Conservation (phyloP, 179 eudicot species). For the Amaranthus tricolor region DNA sequence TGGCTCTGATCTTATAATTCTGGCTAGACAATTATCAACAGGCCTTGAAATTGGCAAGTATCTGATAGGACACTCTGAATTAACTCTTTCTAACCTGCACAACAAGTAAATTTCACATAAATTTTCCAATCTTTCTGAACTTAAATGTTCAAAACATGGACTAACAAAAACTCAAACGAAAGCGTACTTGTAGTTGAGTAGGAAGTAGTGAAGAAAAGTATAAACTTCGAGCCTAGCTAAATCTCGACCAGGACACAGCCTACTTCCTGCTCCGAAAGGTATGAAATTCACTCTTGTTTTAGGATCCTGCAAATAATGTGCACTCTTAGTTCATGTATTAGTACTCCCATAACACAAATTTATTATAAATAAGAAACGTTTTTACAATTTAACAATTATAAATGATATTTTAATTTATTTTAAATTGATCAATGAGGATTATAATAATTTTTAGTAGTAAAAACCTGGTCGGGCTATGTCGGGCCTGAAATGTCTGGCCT, state of each 20-base stretch:
- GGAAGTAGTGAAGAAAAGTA: constrained; percentile 53
- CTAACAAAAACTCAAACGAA: background rate
- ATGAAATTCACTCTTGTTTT: constrained; percentile 41
- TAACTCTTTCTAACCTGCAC: constrained; percentile 31
- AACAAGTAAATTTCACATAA: background rate
- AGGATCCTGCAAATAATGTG: constrained; percentile 36
- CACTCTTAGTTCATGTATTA: background rate
- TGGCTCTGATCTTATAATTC: constrained; percentile 6
- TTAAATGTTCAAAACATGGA: background rate
- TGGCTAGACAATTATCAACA: constrained; percentile 33
- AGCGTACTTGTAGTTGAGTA: constrained; percentile 52
- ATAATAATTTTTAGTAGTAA: too few species aligned
- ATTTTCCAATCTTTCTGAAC: background rate
- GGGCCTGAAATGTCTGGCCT: too few species aligned
- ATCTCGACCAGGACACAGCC: constrained; percentile 66
- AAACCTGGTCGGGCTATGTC: too few species aligned
- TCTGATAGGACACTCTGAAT: constrained; percentile 26
- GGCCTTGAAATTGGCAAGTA: constrained; percentile 41
- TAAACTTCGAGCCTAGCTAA: constrained; percentile 58
- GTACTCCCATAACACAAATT: background rate
- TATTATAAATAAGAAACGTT: too few species aligned
- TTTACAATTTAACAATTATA: too few species aligned
- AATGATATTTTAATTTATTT: too few species aligned
- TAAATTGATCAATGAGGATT: too few species aligned
- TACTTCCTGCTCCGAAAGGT: constrained; percentile 64